A percentile compares a stretch with the other conserved stretches of the same genome.
Evolutionary conservation across 176 grass and related monocot genomes (phyloP).

Genomic region (Saccharum spontaneum): DNA sequence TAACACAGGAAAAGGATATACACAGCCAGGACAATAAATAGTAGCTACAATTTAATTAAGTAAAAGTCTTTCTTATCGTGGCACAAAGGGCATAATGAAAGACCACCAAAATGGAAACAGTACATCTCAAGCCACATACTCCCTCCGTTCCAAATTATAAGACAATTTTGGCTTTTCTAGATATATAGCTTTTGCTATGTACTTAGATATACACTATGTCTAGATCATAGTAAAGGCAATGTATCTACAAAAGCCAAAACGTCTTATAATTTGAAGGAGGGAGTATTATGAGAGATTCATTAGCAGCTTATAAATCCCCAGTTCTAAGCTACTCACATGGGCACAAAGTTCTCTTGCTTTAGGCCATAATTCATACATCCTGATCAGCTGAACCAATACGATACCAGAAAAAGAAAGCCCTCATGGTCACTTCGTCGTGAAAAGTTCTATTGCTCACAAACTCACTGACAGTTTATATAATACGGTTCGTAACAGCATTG

Average conservation of each 20-base stretch:
- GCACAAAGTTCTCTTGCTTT: slow-evolving; percentile 17
- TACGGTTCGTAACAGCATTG: not conserved
- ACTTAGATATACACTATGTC: no score
- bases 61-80: not conserved
- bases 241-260: no score
- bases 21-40: not conserved
- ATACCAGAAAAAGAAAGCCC: slow-evolving; percentile 22
- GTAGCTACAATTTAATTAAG: not conserved
- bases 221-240: no score
- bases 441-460: slow-evolving; percentile 15
- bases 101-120: slow-evolving; percentile 11
- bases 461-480: not conserved
- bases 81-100: slow-evolving; percentile 12
- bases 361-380: slow-evolving; percentile 6
- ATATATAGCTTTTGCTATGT: no score
- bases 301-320: slow-evolving; percentile 9
- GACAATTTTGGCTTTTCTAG: no score
- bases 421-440: not conserved
- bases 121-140: slow-evolving; percentile 12
- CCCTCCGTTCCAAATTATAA: no score
- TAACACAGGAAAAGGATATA: slow-evolving; percentile 22
- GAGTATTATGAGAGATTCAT: slow-evolving; percentile 1
- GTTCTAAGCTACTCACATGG: slow-evolving; percentile 24
- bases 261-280: no score
- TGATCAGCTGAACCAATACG: slow-evolving; percentile 14